These are phyloP conservation scores for Tulasnella sp. DNA, from an alignment of 768 basidiomycete species.

Conservation along the genomic window DNA sequence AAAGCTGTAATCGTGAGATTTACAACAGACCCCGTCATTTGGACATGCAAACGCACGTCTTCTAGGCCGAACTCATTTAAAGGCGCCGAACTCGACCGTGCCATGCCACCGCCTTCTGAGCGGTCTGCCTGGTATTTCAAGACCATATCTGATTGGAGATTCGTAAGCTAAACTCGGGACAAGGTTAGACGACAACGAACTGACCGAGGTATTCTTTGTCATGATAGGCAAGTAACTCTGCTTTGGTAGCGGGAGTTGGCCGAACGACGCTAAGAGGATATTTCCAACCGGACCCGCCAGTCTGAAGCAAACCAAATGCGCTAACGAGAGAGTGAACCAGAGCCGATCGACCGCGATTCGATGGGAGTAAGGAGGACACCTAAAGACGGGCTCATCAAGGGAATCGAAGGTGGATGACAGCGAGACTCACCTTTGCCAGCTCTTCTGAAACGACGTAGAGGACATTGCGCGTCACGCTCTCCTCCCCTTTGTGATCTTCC, in stretches of 20 bases:
- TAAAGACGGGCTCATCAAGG: constrained; percentile 19
- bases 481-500: not conserved
- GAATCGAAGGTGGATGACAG: not conserved
- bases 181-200: not conserved
- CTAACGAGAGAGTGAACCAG: constrained; percentile 55
- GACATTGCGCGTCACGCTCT: constrained; percentile 19
- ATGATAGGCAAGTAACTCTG: constrained; percentile 29
- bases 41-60: constrained; percentile 36
- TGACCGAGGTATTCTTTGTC: constrained; percentile 28
- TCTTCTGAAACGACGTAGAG: constrained; percentile 50
- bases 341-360: constrained; percentile 50
- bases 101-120: too few relatives aligned
- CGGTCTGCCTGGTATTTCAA: too few relatives aligned
- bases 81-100: too few relatives aligned
- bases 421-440: constrained; percentile 37
- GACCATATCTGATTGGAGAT: too few relatives aligned
- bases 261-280: constrained; percentile 20
- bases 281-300: not conserved
- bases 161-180: too few relatives aligned
- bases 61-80: constrained; percentile 44
- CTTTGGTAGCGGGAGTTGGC: constrained; percentile 21
- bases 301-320: constrained; percentile 31
- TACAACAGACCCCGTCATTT: constrained; percentile 40
- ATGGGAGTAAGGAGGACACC: constrained; percentile 42
- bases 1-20: constrained; percentile 29